Evolutionary conservation across 176 grass and related monocot species (phyloP).

Genomic region (Musa troglodytarum): DNA sequence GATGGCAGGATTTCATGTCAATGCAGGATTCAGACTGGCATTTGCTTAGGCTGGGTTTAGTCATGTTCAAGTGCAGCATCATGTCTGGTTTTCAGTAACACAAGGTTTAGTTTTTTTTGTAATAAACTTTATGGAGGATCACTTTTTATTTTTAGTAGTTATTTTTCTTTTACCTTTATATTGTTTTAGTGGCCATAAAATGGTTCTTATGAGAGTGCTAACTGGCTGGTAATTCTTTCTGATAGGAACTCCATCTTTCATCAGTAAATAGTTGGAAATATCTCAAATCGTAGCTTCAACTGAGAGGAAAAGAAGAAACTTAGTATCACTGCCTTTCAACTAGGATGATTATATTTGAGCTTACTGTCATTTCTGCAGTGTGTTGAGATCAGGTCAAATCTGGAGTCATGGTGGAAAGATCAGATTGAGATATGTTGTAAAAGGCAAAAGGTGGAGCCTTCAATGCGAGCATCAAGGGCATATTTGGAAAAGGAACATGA

Average conservation of each 20-base stretch:
- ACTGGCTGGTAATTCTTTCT: background rate
- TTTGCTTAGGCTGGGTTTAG: background rate
- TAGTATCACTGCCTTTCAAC: no score
- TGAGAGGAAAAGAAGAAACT: no score
- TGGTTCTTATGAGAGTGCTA: background rate
- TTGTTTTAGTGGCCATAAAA: background rate
- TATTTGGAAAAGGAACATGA: no score
- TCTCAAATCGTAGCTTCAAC: no score
- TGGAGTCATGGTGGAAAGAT: no score
- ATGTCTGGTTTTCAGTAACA: background rate
- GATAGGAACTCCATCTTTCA: background rate
- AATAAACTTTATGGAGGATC: background rate
- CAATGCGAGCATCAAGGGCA: no score
- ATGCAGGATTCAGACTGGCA: background rate
- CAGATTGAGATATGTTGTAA: no score
- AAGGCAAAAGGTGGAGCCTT: no score
- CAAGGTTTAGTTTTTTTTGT: background rate
- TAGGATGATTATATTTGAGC: no score
- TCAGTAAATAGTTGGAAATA: background rate
- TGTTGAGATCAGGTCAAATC: no score
- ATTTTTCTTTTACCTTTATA: background rate
- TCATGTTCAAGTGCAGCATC: background rate
- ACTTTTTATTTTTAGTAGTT: background rate
- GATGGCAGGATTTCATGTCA: background rate
- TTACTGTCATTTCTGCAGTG: no score